Evolutionary conservation across 2,329 filamentous ascomycete species (phyloP), one percentile per base, ranked within the genome.

Genomic region (Hypoxylon sp.): DNA sequence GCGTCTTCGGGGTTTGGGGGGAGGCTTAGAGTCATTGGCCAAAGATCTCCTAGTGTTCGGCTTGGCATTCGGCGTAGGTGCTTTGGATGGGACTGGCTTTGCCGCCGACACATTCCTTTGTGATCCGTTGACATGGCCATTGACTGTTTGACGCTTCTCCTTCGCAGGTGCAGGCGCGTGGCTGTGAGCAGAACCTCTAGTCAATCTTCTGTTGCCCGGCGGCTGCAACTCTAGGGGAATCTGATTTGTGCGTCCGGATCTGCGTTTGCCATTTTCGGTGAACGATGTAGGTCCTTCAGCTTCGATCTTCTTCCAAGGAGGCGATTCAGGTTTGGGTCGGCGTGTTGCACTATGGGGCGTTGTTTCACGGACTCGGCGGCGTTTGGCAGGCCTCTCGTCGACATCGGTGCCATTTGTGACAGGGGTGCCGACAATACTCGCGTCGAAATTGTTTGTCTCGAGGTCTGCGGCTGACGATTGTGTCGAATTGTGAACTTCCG

Each of bases 271-370:
- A 85, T 85, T 91, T 79, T 85, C 87, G 47, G 91, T 86, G 75
- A 96, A 94, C 0, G 91, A 91, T 3, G 94, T 95, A 20, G 95
- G 95, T 0, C 95, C 95, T 26, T 97, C 91, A 41, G 91, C 92
- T 62, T 86, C 86, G 66, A 91, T 86, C 73, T 88, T 92, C 81
- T 95, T 98, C 95, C 95, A 99, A 20, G 95, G 95, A 68, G 95
- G 95, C 67, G 94, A 98, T 63, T 85, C 83, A 55, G 81, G 80
- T 79, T 89, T 82, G 15, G 75, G 72, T 50, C 65, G 81, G 76
- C 62, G 78, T 67, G 57, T 62, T 71, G 20, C 68, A 71, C 60
- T 61, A 7, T 59, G 73, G 32, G 82, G 80, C 22, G 80, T 84
- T 65, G 76, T 74, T 8, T 84, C 81, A 65, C 80, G 81, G 28